phyloP scores from a whole-genome alignment of 169 alveolate genomes.

The Theileria parva region DNA sequence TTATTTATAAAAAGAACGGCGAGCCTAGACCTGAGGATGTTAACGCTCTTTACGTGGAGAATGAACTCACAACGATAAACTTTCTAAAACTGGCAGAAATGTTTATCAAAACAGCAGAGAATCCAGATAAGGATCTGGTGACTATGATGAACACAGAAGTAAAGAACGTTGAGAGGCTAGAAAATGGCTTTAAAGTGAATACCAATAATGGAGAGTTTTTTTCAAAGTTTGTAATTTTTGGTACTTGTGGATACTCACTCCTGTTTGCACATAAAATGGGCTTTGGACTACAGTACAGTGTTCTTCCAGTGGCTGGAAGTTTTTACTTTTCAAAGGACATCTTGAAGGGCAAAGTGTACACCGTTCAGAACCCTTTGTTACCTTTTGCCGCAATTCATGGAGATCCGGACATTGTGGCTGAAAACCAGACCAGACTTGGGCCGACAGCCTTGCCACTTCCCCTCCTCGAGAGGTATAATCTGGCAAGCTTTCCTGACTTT shows the following conservation, averaged over 20 bases:
- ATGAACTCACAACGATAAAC: slow-evolving; percentile 81
- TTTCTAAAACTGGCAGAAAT: slow-evolving; percentile 70
- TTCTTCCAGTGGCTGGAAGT: slow-evolving; percentile 85
- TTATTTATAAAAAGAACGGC: slow-evolving; percentile 37
- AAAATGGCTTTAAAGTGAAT: slow-evolving; percentile 43
- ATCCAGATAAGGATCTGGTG: slow-evolving; percentile 48
- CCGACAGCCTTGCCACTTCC: slow-evolving; percentile 87
- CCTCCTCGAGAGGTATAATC: slow-evolving; percentile 79
- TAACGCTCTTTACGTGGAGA: slow-evolving; percentile 73
- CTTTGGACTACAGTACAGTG: slow-evolving; percentile 80
- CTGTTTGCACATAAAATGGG: slow-evolving; percentile 82
- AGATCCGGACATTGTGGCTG: slow-evolving; percentile 81
- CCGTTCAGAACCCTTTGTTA: slow-evolving; percentile 82
- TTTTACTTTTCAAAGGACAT: slow-evolving; percentile 79
- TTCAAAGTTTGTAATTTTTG: slow-evolving; percentile 81
- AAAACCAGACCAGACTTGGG: slow-evolving; percentile 78
- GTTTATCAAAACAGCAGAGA: slow-evolving; percentile 72
- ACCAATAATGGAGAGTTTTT: slow-evolving; percentile 68
- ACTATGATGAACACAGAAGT: slow-evolving; percentile 72
- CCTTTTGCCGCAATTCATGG: slow-evolving; percentile 89
- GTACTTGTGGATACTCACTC: slow-evolving; percentile 85
- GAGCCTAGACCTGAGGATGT: slow-evolving; percentile 52
- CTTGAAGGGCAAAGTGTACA: slow-evolving; percentile 81
- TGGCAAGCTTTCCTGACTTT: slow-evolving; percentile 74
- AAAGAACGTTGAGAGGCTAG: slow-evolving; percentile 64